Conservation (phyloP, 768 basidiomycete genomes). For the Boletus rex-veris region DNA sequence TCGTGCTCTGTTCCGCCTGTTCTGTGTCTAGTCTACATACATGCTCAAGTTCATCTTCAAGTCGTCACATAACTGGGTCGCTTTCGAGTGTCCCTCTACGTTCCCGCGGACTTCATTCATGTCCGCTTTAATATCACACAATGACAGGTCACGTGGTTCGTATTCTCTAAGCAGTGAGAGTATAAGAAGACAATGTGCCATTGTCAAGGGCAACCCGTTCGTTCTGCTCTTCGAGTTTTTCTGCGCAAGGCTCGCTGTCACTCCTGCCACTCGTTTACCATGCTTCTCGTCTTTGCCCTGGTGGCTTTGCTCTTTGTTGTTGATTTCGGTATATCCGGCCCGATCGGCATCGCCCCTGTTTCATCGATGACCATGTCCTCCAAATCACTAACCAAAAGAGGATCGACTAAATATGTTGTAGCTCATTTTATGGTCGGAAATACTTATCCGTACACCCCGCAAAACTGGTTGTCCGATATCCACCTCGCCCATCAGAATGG, state of each 20-base stretch:
- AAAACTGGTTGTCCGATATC: conserved; percentile 49
- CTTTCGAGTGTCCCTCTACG: too few species aligned
- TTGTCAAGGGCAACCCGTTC: not conserved
- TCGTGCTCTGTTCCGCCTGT: too few species aligned
- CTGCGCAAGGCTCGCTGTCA: conserved; percentile 10
- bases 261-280: conserved; percentile 17
- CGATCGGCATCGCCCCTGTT: conserved; percentile 10
- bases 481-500: conserved; percentile 52
- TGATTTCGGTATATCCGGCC: conserved; percentile 8
- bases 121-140: too few species aligned
- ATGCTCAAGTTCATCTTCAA: too few species aligned
- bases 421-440: conserved; percentile 66
- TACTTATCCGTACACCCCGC: conserved; percentile 53
- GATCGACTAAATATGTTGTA: conserved; percentile 44
- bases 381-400: conserved; percentile 9
- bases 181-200: conserved; percentile 4
- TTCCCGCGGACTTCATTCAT: too few species aligned
- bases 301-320: conserved; percentile 10
- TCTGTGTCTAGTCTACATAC: too few species aligned
- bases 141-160: not conserved
- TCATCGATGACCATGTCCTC: not conserved
- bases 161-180: conserved; percentile 7
- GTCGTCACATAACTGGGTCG: too few species aligned
- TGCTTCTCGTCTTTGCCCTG: conserved; percentile 13
- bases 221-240: not conserved